These are phyloP conservation scores for Pleodorina starrii DNA, from an alignment of 139 green algal genomes.

Conservation along the genomic window DNA sequence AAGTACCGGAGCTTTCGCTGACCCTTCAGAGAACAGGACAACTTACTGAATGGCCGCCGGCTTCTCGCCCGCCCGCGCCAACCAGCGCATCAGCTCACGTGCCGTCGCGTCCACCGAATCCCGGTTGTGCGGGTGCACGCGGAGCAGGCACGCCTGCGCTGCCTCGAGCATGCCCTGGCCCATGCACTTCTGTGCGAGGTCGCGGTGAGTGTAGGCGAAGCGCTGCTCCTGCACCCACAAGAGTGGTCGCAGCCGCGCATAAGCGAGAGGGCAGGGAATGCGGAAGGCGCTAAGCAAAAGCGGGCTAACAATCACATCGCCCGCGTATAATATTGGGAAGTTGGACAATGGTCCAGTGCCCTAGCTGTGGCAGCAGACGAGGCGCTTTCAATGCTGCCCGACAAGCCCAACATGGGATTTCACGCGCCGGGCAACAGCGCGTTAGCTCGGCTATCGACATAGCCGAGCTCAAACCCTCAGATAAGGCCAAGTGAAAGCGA, in stretches of 20 bases:
- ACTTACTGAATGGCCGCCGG: slow-evolving; percentile 24
- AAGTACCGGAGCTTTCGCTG: too few species aligned
- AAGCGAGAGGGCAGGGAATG: not conserved
- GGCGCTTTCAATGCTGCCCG: too few species aligned
- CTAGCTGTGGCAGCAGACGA: too few species aligned
- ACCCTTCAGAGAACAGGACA: too few species aligned
- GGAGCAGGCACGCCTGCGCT: slow-evolving; percentile 35
- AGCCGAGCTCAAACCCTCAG: too few species aligned
- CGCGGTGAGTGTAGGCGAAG: slow-evolving; percentile 27
- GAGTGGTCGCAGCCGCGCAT: too few species aligned
- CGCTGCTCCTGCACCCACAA: slow-evolving; percentile 22
- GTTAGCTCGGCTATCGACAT: too few species aligned
- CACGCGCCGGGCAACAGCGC: too few species aligned
- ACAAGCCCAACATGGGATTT: too few species aligned
- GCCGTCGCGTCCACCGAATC: slow-evolving; percentile 17
- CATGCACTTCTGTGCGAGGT: slow-evolving; percentile 33
- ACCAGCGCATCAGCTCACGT: slow-evolving; percentile 19
- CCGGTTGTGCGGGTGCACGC: not conserved
- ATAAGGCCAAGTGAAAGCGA: too few species aligned
- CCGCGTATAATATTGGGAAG: not conserved
- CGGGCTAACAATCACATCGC: not conserved
- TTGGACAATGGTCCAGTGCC: too few species aligned
- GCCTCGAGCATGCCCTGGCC: slow-evolving; percentile 36
- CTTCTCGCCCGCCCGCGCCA: slow-evolving; percentile 37
- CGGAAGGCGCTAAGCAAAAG: not conserved